Conservation (phyloP, 2,329 filamentous ascomycete genomes). For the Colletotrichum truncatum region DNA sequence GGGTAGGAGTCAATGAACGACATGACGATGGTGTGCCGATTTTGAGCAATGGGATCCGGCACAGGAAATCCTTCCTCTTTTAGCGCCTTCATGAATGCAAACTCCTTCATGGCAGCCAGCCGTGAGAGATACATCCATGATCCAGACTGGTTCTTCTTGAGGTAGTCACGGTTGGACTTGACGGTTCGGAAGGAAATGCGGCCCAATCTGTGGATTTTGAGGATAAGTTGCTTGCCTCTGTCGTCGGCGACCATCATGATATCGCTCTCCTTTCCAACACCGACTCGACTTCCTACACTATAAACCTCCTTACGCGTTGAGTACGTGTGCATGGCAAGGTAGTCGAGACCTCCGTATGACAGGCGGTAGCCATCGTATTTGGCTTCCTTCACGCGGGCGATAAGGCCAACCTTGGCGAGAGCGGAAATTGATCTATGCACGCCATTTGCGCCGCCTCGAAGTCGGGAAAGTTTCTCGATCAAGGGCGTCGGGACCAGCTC, state of each 20-base stretch:
- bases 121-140: slow-evolving; percentile 99
- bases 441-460: slow-evolving; percentile 79
- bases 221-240: slow-evolving; percentile 78
- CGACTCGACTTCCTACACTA: slow-evolving; percentile 92
- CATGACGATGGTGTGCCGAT: slow-evolving; percentile 97
- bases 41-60: slow-evolving; percentile 87
- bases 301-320: slow-evolving; percentile 83
- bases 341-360: slow-evolving; percentile 96
- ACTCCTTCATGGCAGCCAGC: slow-evolving; percentile 93
- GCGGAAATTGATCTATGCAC: slow-evolving; percentile 89
- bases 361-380: slow-evolving; percentile 98
- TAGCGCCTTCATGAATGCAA: slow-evolving; percentile 90
- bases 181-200: slow-evolving; percentile 97
- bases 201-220: slow-evolving; percentile 96
- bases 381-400: slow-evolving; percentile 92
- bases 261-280: slow-evolving; percentile 97
- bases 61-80: slow-evolving; percentile 87
- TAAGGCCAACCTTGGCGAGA: slow-evolving; percentile 90
- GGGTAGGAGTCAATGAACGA: slow-evolving; percentile 91
- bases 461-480: slow-evolving; percentile 84
- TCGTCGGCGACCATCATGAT: slow-evolving; percentile 93
- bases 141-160: slow-evolving; percentile 79
- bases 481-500: slow-evolving; percentile 93
- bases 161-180: slow-evolving; percentile 94
- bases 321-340: slow-evolving; percentile 93